These are phyloP conservation scores for Noccaea bulbosa DNA, from an alignment of 345 rosid genomes.

Conservation along the genomic window DNA sequence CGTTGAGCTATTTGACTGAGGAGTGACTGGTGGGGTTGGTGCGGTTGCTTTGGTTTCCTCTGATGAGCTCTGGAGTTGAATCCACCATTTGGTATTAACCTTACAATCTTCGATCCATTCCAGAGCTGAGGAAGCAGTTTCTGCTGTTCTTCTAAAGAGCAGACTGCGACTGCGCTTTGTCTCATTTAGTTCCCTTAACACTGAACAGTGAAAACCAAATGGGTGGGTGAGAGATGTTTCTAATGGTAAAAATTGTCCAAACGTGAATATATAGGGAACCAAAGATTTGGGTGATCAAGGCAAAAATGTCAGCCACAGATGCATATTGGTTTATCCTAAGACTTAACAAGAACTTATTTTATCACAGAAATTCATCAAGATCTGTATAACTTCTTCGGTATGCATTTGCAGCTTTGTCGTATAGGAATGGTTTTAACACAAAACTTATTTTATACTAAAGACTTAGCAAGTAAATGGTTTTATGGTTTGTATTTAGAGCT, in stretches of 20 bases:
- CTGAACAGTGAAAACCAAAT: constrained; percentile 44
- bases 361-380: not conserved
- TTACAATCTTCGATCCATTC: constrained; percentile 85
- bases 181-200: constrained; percentile 72
- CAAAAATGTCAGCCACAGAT: not conserved
- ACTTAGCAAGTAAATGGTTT: not conserved
- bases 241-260: not conserved
- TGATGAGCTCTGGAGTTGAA: constrained; percentile 65
- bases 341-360: not conserved
- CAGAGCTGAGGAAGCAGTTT: constrained; percentile 57
- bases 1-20: constrained; percentile 48
- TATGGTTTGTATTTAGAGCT: constrained; percentile 2
- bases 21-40: constrained; percentile 77
- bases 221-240: constrained; percentile 3
- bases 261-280: not conserved
- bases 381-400: not conserved
- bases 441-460: too few species aligned
- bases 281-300: not conserved
- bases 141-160: constrained; percentile 57
- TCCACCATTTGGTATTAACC: constrained; percentile 78
- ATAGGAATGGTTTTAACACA: not conserved
- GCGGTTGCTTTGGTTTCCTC: constrained; percentile 60
- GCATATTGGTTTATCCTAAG: not conserved
- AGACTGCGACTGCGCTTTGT: constrained; percentile 53
- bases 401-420: constrained; percentile 2